Evolutionary conservation across 2,329 filamentous ascomycete genomes (phyloP).

Genomic region (Zalaria obscura): DNA sequence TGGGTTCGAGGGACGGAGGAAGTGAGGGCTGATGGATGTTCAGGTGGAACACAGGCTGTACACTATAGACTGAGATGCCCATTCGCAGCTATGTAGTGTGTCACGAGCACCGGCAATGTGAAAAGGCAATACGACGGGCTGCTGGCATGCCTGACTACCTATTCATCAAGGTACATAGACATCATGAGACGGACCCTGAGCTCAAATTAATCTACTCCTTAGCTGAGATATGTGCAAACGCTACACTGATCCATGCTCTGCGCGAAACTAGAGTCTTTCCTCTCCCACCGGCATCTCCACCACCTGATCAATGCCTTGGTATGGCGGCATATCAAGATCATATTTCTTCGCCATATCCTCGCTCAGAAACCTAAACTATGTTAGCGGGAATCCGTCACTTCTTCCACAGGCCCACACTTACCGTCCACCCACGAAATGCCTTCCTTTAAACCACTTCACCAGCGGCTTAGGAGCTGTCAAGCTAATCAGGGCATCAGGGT

Average conservation of each 20-base stretch:
- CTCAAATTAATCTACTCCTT: too few species aligned
- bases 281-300: constrained; percentile 49
- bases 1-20: constrained; percentile 8
- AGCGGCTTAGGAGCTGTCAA: constrained; percentile 89
- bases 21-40: not conserved
- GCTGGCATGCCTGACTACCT: too few species aligned
- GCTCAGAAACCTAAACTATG: constrained; percentile 55
- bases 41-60: too few species aligned
- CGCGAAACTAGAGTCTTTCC: constrained; percentile 21
- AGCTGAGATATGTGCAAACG: too few species aligned
- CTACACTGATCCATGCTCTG: too few species aligned
- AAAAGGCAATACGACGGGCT: too few species aligned
- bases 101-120: too few species aligned
- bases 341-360: constrained; percentile 72
- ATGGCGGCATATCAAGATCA: constrained; percentile 66
- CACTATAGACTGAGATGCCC: too few species aligned
- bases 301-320: constrained; percentile 77
- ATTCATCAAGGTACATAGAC: too few species aligned
- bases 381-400: too few species aligned
- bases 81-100: too few species aligned
- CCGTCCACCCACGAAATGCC: constrained; percentile 85
- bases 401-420: constrained; percentile 24
- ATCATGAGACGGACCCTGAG: too few species aligned
- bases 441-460: constrained; percentile 67
- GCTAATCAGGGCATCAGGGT: constrained; percentile 69